phyloP scores from a whole-genome alignment of 2,329 filamentous ascomycete genomes.

The Clarireedia monteithiana region DNA sequence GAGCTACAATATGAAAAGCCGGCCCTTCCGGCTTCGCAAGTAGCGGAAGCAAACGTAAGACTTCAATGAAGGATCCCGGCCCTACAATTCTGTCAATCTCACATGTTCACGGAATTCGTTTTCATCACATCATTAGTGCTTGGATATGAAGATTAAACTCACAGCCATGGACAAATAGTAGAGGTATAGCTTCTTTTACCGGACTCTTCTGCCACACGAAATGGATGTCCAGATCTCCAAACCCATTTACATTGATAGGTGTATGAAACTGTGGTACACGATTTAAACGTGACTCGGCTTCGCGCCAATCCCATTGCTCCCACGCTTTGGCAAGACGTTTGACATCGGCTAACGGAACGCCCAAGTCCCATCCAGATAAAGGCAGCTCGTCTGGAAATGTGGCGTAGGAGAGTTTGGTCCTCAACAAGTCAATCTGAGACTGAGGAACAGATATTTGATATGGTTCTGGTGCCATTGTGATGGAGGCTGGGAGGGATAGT shows the following conservation, averaged over 20 bases:
- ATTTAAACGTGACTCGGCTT: conserved; percentile 51
- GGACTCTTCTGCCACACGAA: conserved; percentile 51
- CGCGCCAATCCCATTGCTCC: conserved; percentile 55
- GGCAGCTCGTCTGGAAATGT: conserved; percentile 51
- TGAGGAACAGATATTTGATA: conserved; percentile 47
- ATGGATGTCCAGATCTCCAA: conserved; percentile 53
- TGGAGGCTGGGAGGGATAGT: not conserved
- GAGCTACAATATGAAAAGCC: conserved; percentile 38
- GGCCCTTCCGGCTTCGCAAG: conserved; percentile 13
- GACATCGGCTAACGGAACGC: conserved; percentile 51
- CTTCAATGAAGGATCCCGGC: conserved; percentile 14
- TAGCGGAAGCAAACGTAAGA: conserved; percentile 12
- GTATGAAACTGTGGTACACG: conserved; percentile 47
- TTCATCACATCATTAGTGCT: not conserved
- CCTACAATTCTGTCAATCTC: conserved; percentile 3
- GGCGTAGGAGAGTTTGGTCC: conserved; percentile 45
- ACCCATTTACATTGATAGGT: conserved; percentile 46
- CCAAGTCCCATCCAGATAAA: conserved; percentile 46
- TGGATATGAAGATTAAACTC: conserved; percentile 7
- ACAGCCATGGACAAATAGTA: conserved; percentile 56
- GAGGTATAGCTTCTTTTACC: conserved; percentile 44
- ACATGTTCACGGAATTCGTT: not conserved
- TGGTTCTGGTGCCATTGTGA: conserved; percentile 22
- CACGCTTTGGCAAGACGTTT: conserved; percentile 51
- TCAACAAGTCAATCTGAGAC: conserved; percentile 42